These are phyloP conservation scores for Metroxylon sagu DNA, from an alignment of 176 grass and related monocot genomes.

Conservation along the genomic window DNA sequence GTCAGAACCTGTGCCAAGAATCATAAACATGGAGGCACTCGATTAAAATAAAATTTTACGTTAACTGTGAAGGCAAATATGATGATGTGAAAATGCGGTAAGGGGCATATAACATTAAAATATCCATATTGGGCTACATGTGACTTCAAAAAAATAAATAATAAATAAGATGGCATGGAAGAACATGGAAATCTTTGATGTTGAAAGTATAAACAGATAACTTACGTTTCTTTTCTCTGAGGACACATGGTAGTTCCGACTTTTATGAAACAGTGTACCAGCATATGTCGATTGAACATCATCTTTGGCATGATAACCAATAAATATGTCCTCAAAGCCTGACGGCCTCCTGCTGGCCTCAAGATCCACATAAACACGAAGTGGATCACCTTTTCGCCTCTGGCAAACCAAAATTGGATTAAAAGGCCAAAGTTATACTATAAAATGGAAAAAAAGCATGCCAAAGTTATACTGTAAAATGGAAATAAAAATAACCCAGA, in stretches of 20 bases:
- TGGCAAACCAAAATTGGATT: constrained; percentile 26
- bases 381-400: constrained; percentile 76
- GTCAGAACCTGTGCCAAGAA: no score
- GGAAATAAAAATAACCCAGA: no score
- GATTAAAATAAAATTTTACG: no score
- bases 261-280: constrained; percentile 67
- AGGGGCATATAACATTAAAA: no score
- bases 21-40: no score
- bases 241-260: constrained; percentile 64
- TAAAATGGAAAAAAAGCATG: no score
- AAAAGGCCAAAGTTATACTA: constrained; percentile 17
- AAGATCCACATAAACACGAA: constrained; percentile 72
- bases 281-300: constrained; percentile 92
- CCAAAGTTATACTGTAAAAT: constrained; percentile 6
- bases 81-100: no score
- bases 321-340: constrained; percentile 81
- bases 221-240: constrained; percentile 71
- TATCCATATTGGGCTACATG: no score
- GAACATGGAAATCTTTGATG: no score
- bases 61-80: no score
- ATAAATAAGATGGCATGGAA: no score
- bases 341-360: constrained; percentile 69
- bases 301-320: constrained; percentile 82
- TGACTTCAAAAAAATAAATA: no score
- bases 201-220: not conserved